A percentile compares a stretch with the other conserved stretches of the same genome.
Evolutionary conservation across 192 early-diverging fungal genomes (phyloP).

Genomic region (Cladochytrium replicatum): DNA sequence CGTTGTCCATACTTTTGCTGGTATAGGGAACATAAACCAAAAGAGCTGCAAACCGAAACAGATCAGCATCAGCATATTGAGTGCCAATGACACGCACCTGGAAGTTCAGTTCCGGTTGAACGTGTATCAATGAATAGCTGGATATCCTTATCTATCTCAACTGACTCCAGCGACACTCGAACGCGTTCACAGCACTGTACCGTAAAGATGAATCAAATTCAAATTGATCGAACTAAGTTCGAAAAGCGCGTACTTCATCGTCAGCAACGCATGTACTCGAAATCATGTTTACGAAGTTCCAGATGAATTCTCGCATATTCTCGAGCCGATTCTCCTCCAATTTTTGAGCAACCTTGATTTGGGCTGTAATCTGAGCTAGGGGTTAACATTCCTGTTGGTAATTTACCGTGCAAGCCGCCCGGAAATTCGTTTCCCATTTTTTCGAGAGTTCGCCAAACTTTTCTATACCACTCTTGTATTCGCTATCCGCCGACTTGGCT

Average conservation of each 20-base stretch:
- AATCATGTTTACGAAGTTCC: conserved; percentile 46
- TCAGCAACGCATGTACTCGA: conserved; percentile 40
- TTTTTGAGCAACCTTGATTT: conserved; percentile 40
- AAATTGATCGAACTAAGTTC: too few relatives aligned
- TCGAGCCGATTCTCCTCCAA: conserved; percentile 44
- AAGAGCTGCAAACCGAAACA: too few relatives aligned
- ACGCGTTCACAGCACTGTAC: conserved; percentile 41
- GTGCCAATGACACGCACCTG: conserved; percentile 24
- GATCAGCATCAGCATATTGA: too few relatives aligned
- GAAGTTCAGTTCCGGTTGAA: conserved; percentile 30
- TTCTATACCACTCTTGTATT: conserved; percentile 32
- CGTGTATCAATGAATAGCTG: conserved; percentile 23
- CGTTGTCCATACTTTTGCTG: too few relatives aligned
- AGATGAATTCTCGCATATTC: conserved; percentile 33
- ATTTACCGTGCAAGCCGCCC: conserved; percentile 27
- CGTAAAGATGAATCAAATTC: too few relatives aligned
- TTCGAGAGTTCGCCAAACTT: conserved; percentile 32
- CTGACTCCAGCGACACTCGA: conserved; percentile 35
- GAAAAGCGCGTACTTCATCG: conserved; percentile 45
- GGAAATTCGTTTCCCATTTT: conserved; percentile 36
- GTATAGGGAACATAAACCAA: too few relatives aligned
- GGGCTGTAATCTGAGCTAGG: too few relatives aligned
- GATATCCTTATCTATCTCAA: conserved; percentile 36
- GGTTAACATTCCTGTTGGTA: too few relatives aligned
- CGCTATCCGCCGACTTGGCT: conserved; percentile 33